Base-by-base conservation (phyloP, 2,329 filamentous ascomycete species). In the Paecilomyces fulvus region DNA sequence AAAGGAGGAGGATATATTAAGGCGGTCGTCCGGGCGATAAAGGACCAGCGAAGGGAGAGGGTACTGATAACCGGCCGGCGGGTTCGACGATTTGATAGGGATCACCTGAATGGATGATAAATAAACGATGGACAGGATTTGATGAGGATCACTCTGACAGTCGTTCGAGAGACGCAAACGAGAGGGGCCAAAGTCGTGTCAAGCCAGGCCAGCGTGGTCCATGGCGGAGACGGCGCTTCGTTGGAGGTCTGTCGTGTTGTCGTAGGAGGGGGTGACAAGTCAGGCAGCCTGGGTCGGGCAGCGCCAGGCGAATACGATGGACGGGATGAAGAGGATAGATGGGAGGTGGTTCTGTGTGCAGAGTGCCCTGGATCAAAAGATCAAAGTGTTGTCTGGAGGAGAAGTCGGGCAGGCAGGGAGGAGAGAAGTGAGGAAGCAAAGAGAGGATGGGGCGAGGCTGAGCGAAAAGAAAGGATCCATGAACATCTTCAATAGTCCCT, bases 131-230 rank as follows among this genome's bases (percentile, higher is more conserved):
- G 37, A 20, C 37, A 30, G 37, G 4, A 33, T 31, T 20, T 30
- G 17, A 31, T 25, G 21, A 30, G 30, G 52, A 53, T 17, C 20
- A 37, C 46, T 49, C 46, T 23, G 48, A 28, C 48, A 49, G 37
- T 43, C 37, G n/a, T 43, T 20, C n/a, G n/a, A 43, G n/a, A 43
- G 37, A 43, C 14, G 10, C 21, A n/a, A 43, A 53, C 30, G 43
- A 43, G 52, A 46, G 33, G 10, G 51, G 53, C 30, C 49, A 62
- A 21, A 51, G 30, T 55, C 53, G 28, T 51, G 51, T 61, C 57
- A 63, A 53, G 55, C 54, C 56, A 56, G 59, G 60, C 63, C 64
- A 67, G 58, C 64, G 60, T 60, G 58, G 58, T 63, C 59, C 62
- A 65, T 63, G 60, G 61, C 60, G 64, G 63, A 61, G 58, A 58